Base-by-base conservation (phyloP, 768 basidiomycete species). In the Mycena pura region DNA sequence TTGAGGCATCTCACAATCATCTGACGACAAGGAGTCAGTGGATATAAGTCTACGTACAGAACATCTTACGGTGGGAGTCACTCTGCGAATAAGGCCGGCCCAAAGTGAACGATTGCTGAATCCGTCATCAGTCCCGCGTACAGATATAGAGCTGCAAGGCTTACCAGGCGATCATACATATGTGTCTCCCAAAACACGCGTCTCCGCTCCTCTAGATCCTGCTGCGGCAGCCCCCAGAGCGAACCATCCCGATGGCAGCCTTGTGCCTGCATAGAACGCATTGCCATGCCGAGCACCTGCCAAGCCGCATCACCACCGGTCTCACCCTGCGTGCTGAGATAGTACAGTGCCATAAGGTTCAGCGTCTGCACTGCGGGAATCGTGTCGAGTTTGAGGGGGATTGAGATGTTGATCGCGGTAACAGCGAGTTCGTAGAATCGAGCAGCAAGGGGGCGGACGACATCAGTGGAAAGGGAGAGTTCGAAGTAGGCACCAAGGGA, bases 201-300 rank as follows among this genome's bases (percentile, higher is more conserved):
- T 24, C 69, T 51, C 6, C 69, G 57, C 47, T 68, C 68, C 47
- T 70, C 68, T 9, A 68, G 49, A 4, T 70, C 68, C 9, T 49
- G 41, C 22, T 39, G 41, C 0, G 68, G 64, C 13, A 70, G 50
- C 9, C 60, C 62, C 69, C 69, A 70, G 6, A 63, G 48, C 14
- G 69, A 67, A 11, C 67, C 67, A 57, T 70, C 69, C 5, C 68
- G 66, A 47, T 70, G 69, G 34, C 68, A 65, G n/a, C 69, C 69
- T 32, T 70, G 69, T 11, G 69, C 67, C 29, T 69, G 64, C 19
- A 70, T 61, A 3, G 69, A 66, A 3, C 69, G 61, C 56, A 67
- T 64, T 15, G 64, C 68, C 58, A 70, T 67, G 0, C 69, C 69
- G 15, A 70, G 43, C 8, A 70, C 17, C 40, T 70, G 69, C 69